Conservation (phyloP, 177 flowering plant species). For the Vitis hybrid region DNA sequence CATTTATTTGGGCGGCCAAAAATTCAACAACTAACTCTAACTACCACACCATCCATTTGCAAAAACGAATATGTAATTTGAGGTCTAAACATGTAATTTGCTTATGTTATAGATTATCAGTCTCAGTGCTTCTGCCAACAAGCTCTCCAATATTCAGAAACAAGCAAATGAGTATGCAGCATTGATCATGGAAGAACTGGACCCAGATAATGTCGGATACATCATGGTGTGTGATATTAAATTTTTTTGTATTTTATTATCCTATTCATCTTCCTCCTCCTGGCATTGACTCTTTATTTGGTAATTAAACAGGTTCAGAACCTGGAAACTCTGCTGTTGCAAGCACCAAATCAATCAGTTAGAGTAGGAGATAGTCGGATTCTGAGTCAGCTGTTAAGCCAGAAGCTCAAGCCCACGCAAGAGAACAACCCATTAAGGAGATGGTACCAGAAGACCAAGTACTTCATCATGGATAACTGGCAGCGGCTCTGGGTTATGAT, state of each 20-base stretch:
- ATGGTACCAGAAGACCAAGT: conserved; percentile 41
- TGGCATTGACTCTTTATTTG: not conserved
- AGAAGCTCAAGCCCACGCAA: conserved; percentile 61
- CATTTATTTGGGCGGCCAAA: too few relatives aligned
- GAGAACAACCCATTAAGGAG: conserved; percentile 48
- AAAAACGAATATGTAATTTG: too few relatives aligned
- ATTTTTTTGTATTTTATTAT: too few relatives aligned
- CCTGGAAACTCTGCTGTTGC: conserved; percentile 59
- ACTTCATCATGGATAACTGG: conserved; percentile 79
- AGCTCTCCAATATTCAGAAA: conserved; percentile 46
- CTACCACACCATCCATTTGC: too few relatives aligned
- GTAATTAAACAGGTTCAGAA: conserved; percentile 42
- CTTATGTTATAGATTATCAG: conserved; percentile 41
- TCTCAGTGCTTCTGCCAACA: conserved; percentile 66
- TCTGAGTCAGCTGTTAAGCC: conserved; percentile 71
- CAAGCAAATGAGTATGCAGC: conserved; percentile 57
- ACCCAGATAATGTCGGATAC: conserved; percentile 54
- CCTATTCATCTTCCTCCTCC: not conserved
- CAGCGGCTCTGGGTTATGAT: conserved; percentile 67
- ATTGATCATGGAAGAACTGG: conserved; percentile 64
- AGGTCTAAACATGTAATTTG: not conserved
- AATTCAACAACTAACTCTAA: too few relatives aligned
- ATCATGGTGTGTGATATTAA: conserved; percentile 35
- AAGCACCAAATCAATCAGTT: conserved; percentile 53
- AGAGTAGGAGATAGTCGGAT: conserved; percentile 50